Base-by-base conservation (phyloP, 2,329 filamentous ascomycete genomes). In the Ceratocystis huliohia region DNA sequence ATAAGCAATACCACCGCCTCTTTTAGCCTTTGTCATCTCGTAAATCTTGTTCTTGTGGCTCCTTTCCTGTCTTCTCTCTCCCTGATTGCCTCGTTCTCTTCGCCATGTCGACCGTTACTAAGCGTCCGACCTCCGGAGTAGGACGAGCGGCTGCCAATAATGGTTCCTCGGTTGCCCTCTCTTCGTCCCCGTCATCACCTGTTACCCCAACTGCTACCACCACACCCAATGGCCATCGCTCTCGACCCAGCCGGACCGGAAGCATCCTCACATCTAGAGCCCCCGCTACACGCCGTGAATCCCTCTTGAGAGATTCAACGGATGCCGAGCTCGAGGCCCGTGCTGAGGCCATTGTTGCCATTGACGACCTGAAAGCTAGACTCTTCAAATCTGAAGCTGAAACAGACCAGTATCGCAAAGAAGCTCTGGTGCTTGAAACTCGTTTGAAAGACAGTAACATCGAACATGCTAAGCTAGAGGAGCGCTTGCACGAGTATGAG, bases 391-490 rank as follows among this genome's bases (percentile, higher is more conserved):
- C 91, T 25, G 93, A 96, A 76, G 82, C 80, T 63, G 80, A 84
- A 48, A 88, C 88, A 0, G 89, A 94, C 71, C 86, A 91, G 72
- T 88, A 86, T 74, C 86, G 88, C 77, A 93, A 92, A 75, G 91
- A 96, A 77, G 79, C 86, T 65, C 88, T 94, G 68, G 87, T 96
- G 59, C 78, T 97, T 70, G 91, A 96, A 76, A 83, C 88, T 70
- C 86, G 89, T 71, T 82, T 97, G 6, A 91, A 97, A 73, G 93
- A 97, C 71, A 85, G 91, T 59, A 77, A 88, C 67, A 84, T 84
- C 70, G 91, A 96, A 74, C 92, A 96, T 72, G 84, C 84, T 65
- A 90, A 88, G 76, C 78, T 96, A 45, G 94, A 99, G 75, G 93
- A 97, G 74, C 86, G 85, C 69, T 81, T 88, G 59, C 92, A 96